Evolutionary conservation across 2,329 filamentous ascomycete genomes (phyloP).

Genomic region (Cytospora paraplurivora): DNA sequence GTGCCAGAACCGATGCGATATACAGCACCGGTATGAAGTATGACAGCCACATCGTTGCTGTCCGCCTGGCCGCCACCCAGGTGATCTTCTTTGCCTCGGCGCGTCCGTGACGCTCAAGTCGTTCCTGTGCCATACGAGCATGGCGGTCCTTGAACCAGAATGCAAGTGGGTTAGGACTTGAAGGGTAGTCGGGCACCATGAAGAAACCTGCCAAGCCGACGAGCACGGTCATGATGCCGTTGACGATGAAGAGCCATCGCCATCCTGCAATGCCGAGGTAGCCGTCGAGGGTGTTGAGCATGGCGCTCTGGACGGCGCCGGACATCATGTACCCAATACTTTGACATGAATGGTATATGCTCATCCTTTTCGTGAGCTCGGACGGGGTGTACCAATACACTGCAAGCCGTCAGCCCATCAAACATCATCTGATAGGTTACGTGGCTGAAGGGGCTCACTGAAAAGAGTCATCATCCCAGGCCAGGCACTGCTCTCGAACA

Average conservation of each 20-base stretch:
- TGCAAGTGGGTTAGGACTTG: conserved; percentile 43
- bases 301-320: conserved; percentile 55
- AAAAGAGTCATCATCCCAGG: conserved; percentile 48
- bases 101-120: conserved; percentile 46
- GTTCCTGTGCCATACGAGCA: conserved; percentile 45
- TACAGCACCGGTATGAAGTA: conserved; percentile 50
- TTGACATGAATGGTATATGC: conserved; percentile 56
- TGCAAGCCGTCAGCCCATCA: conserved; percentile 28
- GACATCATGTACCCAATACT: conserved; percentile 55
- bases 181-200: conserved; percentile 48
- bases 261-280: conserved; percentile 51
- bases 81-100: conserved; percentile 49
- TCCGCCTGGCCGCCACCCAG: conserved; percentile 47
- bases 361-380: conserved; percentile 54
- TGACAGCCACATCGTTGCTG: conserved; percentile 46
- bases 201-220: conserved; percentile 54
- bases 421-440: conserved; percentile 26
- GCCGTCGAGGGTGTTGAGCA: conserved; percentile 54
- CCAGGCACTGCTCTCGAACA: conserved; percentile 45
- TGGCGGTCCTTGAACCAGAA: conserved; percentile 50
- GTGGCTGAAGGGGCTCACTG: conserved; percentile 33
- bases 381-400: conserved; percentile 46
- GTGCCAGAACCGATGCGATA: conserved; percentile 47
- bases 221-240: conserved; percentile 56
- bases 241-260: conserved; percentile 59